These are phyloP conservation scores for Fusarium temperatum DNA, from an alignment of 2,329 filamentous ascomycete species.

Conservation along the genomic window DNA sequence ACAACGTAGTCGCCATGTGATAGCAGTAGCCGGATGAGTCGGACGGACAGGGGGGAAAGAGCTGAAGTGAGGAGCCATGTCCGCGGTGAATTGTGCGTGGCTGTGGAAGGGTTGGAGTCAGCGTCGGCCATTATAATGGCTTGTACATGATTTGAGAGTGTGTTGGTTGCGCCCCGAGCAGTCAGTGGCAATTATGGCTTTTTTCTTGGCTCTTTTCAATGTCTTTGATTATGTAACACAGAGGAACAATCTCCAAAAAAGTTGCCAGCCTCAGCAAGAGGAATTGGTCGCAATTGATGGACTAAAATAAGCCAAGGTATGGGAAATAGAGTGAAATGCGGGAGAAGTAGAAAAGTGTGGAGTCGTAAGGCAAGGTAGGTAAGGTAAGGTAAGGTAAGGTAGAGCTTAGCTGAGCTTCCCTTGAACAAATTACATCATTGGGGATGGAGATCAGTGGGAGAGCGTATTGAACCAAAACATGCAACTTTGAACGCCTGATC, in stretches of 20 bases:
- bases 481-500: neutral
- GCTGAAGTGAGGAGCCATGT: constrained; percentile 94
- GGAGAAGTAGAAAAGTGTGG: constrained; percentile 30
- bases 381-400: constrained; percentile 12
- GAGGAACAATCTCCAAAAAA: neutral
- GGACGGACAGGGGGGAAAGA: constrained; percentile 84
- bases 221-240: constrained; percentile 22
- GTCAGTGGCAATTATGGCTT: constrained; percentile 3
- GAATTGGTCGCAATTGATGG: constrained; percentile 2
- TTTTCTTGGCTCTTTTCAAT: constrained; percentile 11
- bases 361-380: constrained; percentile 14
- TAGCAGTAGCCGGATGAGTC: constrained; percentile 81
- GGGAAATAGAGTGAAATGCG: constrained; percentile 19
- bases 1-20: constrained; percentile 93
- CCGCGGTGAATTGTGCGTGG: constrained; percentile 77
- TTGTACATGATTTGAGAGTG: constrained; percentile 38
- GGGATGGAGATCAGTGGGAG: neutral
- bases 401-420: constrained; percentile 30
- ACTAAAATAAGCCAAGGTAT: constrained; percentile 1
- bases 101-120: constrained; percentile 52
- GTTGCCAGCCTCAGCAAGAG: neutral
- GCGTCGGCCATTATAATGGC: constrained; percentile 46
- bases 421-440: constrained; percentile 39
- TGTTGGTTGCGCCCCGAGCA: constrained; percentile 9
- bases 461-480: neutral